A percentile compares a stretch with the other conserved stretches of the same genome.
These are phyloP conservation scores for Morella rubra DNA, from an alignment of 306 rosid species.

Conservation along the genomic window DNA sequence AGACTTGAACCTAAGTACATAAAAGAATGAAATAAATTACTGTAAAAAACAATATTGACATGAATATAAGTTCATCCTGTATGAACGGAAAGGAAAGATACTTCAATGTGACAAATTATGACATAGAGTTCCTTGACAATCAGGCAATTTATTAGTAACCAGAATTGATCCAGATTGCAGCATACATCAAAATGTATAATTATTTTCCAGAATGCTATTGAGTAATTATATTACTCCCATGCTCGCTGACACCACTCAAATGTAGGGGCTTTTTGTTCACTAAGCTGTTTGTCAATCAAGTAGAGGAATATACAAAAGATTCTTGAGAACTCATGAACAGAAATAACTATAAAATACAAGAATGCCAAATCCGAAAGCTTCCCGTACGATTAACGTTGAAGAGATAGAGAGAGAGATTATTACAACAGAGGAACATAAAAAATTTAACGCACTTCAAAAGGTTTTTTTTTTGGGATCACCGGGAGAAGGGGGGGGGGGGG, in stretches of 20 bases:
- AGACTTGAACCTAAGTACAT: slow-evolving; percentile 81
- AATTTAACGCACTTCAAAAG: background rate
- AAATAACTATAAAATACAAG: background rate
- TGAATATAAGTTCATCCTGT: background rate
- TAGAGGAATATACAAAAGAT: background rate
- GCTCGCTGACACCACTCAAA: background rate
- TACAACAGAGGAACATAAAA: background rate
- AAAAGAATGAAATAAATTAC: slow-evolving; percentile 7
- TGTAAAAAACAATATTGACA: background rate
- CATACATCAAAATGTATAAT: background rate
- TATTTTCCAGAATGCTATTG: no score
- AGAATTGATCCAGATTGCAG: slow-evolving; percentile 1
- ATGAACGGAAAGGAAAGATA: background rate
- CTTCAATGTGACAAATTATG: background rate
- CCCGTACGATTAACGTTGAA: background rate
- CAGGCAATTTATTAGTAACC: background rate
- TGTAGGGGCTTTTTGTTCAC: no score
- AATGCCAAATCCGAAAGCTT: background rate
- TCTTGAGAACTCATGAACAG: background rate
- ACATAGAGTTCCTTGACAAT: slow-evolving; percentile 4
- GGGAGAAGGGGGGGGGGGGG: no score
- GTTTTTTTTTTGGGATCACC: no score
- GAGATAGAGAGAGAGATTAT: background rate
- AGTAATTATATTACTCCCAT: background rate
- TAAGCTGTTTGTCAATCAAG: background rate